A percentile compares a stretch with the other conserved stretches of the same genome.
These are phyloP conservation scores for Amyloporia xantha DNA, from an alignment of 768 basidiomycete genomes.

Conservation along the genomic window DNA sequence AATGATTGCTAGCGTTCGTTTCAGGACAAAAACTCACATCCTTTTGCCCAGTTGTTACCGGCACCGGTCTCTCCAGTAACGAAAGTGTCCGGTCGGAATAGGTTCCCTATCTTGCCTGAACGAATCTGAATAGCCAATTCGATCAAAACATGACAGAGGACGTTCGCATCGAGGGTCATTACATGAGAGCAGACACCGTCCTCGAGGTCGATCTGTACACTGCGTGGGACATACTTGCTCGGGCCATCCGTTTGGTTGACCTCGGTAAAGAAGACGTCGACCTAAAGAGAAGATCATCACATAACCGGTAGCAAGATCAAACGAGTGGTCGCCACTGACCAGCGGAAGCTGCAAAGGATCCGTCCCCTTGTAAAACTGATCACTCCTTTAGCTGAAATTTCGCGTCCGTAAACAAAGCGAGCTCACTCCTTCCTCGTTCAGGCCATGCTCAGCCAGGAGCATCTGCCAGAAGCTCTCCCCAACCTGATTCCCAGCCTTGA, in stretches of 20 bases:
- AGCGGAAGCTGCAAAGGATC: constrained; percentile 71
- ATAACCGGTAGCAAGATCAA: not conserved
- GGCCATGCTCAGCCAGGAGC: constrained; percentile 81
- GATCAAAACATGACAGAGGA: not conserved
- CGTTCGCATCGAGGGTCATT: not conserved
- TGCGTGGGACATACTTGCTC: constrained; percentile 82
- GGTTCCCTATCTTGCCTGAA: constrained; percentile 57
- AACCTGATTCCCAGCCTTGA: constrained; percentile 63
- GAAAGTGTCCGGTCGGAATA: constrained; percentile 89
- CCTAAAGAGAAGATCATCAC: constrained; percentile 31
- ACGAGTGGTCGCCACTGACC: constrained; percentile 32
- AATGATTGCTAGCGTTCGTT: not conserved
- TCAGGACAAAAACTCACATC: constrained; percentile 51
- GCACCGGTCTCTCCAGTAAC: constrained; percentile 57
- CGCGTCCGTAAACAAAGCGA: not conserved
- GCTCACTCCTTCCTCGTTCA: constrained; percentile 61
- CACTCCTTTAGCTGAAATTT: not conserved
- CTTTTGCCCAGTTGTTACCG: constrained; percentile 96
- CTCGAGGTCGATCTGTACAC: constrained; percentile 88
- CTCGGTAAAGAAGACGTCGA: constrained; percentile 78
- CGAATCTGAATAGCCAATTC: constrained; percentile 40
- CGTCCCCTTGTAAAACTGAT: constrained; percentile 60
- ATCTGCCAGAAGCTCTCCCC: constrained; percentile 88
- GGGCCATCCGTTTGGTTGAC: constrained; percentile 38
- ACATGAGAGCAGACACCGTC: constrained; percentile 78